Evolutionary conservation across 305 asterid species (phyloP), one percentile per base, ranked within the genome.

Genomic region (Petunia hybrid): DNA sequence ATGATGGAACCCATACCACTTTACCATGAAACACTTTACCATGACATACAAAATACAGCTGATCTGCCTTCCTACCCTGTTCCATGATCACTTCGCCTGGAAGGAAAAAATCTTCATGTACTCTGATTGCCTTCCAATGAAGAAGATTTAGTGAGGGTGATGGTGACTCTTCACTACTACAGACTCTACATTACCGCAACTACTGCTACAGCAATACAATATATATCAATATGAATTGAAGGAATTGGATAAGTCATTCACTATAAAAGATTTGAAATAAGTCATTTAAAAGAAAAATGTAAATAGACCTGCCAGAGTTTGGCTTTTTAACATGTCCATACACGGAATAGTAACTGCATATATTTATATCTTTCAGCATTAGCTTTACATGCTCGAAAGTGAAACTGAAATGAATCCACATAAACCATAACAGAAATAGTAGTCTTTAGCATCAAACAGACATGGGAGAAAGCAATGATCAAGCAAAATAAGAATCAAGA

Each of bases 51-150:
- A 91, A 87, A 75, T 92, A 91, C 59, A 91, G 89, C 73, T 92
- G 96, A 82, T 92, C 92, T 5, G 88, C 81, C 31, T 69, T 79
- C 77, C 64, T 80, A 76, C 93, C 94, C 83, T 87, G 90, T 82
- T 92, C 95, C 22, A 91, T 67, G 16, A 92, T 82, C 81, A 89
- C 88, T 89, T 91, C 93, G 80, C 92, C 94, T 1, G 94, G 95
- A 80, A 91, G 94, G 80, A 90, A 92, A 84, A 83, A 86, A 83
- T 92, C 95, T 82, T 92, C 96, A 40, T 92, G 94, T 56, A 88
- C 90, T 41, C 74, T 80, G 41, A 87, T 85, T 38, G 91, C 90
- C 97, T 92, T 62, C 66, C 82, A 73, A 73, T 48, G 43, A 22
- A 73, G 45, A 73, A 51, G 36, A 73, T 35, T 6, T 46, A 12